These are phyloP conservation scores for Syncephalis fuscata DNA, from an alignment of 371 early-diverging fungal species.

Conservation along the genomic window DNA sequence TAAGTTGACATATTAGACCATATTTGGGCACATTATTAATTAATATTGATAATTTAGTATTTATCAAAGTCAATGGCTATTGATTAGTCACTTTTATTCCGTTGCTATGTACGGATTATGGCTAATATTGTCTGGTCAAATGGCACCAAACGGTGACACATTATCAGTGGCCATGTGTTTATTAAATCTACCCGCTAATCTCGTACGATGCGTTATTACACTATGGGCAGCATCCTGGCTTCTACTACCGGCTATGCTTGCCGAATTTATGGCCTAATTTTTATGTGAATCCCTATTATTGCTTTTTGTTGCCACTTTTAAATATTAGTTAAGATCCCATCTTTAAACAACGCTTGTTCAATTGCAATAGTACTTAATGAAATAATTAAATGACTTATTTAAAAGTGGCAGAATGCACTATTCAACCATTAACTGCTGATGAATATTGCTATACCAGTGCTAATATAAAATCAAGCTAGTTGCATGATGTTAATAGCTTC, in stretches of 20 bases:
- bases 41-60: not conserved
- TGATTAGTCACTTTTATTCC: conserved; percentile 66
- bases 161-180: conserved; percentile 9
- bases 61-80: conserved; percentile 45
- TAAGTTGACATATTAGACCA: conserved; percentile 6
- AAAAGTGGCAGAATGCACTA: too few species aligned
- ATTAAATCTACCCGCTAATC: conserved; percentile 8
- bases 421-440: too few species aligned
- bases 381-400: too few species aligned
- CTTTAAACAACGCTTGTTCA: too few species aligned
- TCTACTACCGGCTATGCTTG: conserved; percentile 18
- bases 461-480: too few species aligned
- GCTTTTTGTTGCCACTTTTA: too few species aligned
- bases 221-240: conserved; percentile 20
- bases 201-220: conserved; percentile 15
- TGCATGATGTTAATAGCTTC: too few species aligned
- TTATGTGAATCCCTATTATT: too few species aligned
- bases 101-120: conserved; percentile 49
- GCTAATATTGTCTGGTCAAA: too few species aligned
- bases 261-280: conserved; percentile 15
- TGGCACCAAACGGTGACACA: not conserved
- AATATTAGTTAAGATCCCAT: too few species aligned
- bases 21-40: not conserved
- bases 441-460: too few species aligned
- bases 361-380: too few species aligned